A percentile compares a stretch with the other conserved stretches of the same genome.
Conservation (phyloP, 805 yeast species). For the Barnettozyma pratensis region DNA sequence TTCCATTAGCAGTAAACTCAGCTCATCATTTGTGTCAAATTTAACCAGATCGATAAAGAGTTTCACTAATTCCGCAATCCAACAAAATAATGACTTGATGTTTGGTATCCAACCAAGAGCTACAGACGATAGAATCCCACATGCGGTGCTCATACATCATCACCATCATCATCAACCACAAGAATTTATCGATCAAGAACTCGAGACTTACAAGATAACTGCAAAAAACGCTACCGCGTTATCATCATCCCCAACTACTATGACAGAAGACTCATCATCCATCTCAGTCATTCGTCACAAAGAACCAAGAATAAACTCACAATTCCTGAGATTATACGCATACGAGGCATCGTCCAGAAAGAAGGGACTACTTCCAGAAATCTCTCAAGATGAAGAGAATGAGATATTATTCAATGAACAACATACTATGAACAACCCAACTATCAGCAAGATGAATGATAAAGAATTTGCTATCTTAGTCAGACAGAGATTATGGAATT, state of each 20-base stretch:
- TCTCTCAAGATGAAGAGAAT: slow-evolving; percentile 31
- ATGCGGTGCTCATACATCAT: not conserved
- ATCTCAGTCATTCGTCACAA: slow-evolving; percentile 25
- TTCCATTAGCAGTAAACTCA: not conserved
- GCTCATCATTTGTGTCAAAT: slow-evolving; percentile 20
- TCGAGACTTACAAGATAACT: slow-evolving; percentile 24
- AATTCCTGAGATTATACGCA: slow-evolving; percentile 45
- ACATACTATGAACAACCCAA: not conserved
- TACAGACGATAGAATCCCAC: slow-evolving; percentile 23
- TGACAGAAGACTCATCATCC: not conserved
- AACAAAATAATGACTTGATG: slow-evolving; percentile 17
- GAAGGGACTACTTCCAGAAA: slow-evolving; percentile 27
- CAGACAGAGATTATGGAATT: slow-evolving; percentile 48
- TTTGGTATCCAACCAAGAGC: slow-evolving; percentile 24
- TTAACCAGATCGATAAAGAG: slow-evolving; percentile 17
- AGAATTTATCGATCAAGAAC: slow-evolving; percentile 13
- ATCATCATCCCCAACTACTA: slow-evolving; percentile 4
- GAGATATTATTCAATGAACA: slow-evolving; percentile 1
- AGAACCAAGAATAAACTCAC: slow-evolving; percentile 47
- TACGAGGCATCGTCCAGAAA: slow-evolving; percentile 40
- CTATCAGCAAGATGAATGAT: slow-evolving; percentile 14
- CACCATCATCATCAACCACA: not conserved
- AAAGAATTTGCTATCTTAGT: slow-evolving; percentile 37
- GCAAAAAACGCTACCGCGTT: slow-evolving; percentile 8
- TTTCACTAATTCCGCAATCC: slow-evolving; percentile 14